Conservation (phyloP, 2,329 filamentous ascomycete species). For the Trichophyton simii region DNA sequence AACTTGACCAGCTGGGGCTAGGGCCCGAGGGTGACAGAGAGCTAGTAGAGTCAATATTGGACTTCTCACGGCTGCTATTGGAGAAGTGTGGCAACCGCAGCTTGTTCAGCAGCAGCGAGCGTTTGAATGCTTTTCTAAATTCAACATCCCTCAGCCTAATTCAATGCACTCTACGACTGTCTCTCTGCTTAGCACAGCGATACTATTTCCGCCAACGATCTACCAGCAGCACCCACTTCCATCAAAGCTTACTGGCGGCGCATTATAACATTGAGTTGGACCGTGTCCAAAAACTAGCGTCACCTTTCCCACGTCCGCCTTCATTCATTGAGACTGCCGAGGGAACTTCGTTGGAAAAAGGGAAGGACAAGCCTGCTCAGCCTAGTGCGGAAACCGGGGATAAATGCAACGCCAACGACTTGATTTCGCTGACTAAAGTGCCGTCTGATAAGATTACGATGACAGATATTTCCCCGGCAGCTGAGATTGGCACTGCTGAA, state of each 20-base stretch:
- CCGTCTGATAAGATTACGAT: constrained; percentile 25
- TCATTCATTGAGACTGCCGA: constrained; percentile 39
- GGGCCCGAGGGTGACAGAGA: constrained; percentile 63
- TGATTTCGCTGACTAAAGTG: constrained; percentile 59
- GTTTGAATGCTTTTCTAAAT: constrained; percentile 79
- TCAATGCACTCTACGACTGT: constrained; percentile 64
- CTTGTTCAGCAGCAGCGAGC: constrained; percentile 85
- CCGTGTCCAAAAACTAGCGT: constrained; percentile 68
- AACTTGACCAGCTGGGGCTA: constrained; percentile 51
- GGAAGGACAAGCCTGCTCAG: constrained; percentile 56
- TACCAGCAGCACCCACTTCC: constrained; percentile 51
- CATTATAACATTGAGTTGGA: constrained; percentile 68
- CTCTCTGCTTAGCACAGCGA: constrained; percentile 75
- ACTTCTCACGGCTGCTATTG: constrained; percentile 75
- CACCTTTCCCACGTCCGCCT: constrained; percentile 66
- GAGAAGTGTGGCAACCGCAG: constrained; percentile 95
- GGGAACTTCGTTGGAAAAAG: constrained; percentile 48
- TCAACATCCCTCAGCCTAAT: constrained; percentile 72
- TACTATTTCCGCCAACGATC: constrained; percentile 78
- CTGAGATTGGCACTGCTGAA: constrained; percentile 23
- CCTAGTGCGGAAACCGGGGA: constrained; percentile 21
- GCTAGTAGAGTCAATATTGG: constrained; percentile 65
- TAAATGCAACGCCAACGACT: constrained; percentile 65
- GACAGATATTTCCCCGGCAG: constrained; percentile 19
- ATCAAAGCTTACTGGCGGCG: constrained; percentile 61